Percentiles rank a stretch among this genome's conserved stretches.
These are phyloP conservation scores for Cucurbita ficifolia DNA, from an alignment of 306 rosid genomes.

Conservation along the genomic window DNA sequence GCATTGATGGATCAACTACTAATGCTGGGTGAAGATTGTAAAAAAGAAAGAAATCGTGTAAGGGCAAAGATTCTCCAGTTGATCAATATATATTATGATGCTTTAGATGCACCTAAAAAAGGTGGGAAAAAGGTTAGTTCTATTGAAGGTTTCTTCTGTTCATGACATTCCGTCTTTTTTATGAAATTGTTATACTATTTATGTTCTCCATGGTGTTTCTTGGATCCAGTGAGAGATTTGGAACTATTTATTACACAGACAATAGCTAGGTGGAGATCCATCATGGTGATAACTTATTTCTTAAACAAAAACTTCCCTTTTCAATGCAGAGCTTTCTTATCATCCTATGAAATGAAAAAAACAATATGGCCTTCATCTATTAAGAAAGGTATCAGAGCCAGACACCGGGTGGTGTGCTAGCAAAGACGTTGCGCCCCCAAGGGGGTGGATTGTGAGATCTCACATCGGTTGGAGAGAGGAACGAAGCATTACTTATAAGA, in stretches of 20 bases:
- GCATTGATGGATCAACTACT: slow-evolving; percentile 57
- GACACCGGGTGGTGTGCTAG: too few relatives aligned
- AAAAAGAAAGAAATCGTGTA: slow-evolving; percentile 16
- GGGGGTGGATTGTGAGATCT: too few relatives aligned
- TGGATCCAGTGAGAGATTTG: not conserved
- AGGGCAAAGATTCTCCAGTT: slow-evolving; percentile 31
- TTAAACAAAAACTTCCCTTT: not conserved
- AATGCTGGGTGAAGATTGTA: slow-evolving; percentile 14
- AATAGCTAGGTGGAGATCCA: not conserved
- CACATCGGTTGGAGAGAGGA: too few relatives aligned
- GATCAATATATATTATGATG: slow-evolving; percentile 50
- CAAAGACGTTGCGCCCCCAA: too few relatives aligned
- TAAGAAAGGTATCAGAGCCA: not conserved
- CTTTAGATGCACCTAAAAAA: slow-evolving; percentile 62
- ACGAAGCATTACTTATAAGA: too few relatives aligned
- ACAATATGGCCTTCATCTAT: not conserved
- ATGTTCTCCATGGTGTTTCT: not conserved
- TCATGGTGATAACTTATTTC: not conserved
- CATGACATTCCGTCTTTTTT: not conserved
- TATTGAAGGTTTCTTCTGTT: not conserved
- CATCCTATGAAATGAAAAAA: not conserved
- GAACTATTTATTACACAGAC: not conserved
- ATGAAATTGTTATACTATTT: not conserved
- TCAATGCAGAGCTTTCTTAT: not conserved
- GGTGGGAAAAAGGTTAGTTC: slow-evolving; percentile 56